Evolutionary conservation across 2,329 filamentous ascomycete genomes (phyloP).

Genomic region (Immersiporthe knoxdaviesiana): DNA sequence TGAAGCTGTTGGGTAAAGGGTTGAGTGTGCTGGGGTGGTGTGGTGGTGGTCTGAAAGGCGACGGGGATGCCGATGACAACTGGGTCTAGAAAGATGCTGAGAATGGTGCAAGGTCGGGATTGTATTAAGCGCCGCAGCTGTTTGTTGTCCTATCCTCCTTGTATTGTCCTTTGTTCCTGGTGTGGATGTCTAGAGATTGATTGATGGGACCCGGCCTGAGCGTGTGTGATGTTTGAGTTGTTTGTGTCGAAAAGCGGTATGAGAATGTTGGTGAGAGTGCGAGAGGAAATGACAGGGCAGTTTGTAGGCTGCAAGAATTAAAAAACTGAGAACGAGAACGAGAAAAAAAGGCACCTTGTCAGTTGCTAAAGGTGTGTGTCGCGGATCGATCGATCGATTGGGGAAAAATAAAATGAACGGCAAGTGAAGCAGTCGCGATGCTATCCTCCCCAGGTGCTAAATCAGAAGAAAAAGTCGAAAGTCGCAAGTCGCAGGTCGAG

Average conservation of each 20-base stretch:
- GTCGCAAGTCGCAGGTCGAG: constrained; percentile 10
- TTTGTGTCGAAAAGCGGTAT: background rate
- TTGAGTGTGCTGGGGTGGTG: background rate
- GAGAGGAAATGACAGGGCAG: constrained; percentile 14
- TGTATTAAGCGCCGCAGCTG: constrained; percentile 8
- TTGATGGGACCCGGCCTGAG: background rate
- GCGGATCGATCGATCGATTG: constrained; percentile 9
- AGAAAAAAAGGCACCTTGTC: background rate
- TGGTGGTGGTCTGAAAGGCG: background rate
- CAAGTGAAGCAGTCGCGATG: constrained; percentile 18
- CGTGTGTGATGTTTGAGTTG: background rate
- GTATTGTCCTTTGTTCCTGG: background rate
- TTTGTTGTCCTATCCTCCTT: background rate
- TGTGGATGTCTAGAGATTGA: constrained; percentile 1
- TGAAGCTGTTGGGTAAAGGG: constrained; percentile 4
- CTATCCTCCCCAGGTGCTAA: constrained; percentile 9
- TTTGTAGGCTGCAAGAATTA: constrained; percentile 9
- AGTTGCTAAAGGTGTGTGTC: background rate
- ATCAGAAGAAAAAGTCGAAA: constrained; percentile 1
- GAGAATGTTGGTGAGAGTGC: background rate
- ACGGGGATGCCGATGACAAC: constrained; percentile 6
- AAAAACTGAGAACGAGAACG: background rate
- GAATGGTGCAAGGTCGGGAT: background rate
- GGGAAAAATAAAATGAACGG: constrained; percentile 15
- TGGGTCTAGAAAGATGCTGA: constrained; percentile 14